These are phyloP conservation scores for Boletus reticuloceps DNA, from an alignment of 768 basidiomycete species.

Conservation along the genomic window DNA sequence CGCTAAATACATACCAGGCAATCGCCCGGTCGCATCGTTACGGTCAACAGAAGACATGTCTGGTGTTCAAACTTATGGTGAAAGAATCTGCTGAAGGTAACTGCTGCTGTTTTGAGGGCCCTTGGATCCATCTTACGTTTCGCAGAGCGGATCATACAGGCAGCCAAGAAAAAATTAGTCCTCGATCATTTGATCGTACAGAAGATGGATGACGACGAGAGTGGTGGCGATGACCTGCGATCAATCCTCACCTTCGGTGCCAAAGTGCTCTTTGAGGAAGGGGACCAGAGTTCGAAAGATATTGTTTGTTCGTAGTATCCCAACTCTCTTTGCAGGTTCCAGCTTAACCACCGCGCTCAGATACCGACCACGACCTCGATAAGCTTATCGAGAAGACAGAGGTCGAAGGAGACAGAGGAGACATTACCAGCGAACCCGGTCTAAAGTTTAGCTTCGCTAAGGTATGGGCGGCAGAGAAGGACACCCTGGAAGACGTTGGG, in stretches of 20 bases:
- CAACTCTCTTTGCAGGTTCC: background rate
- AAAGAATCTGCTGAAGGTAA: constrained; percentile 90
- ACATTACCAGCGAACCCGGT: constrained; percentile 46
- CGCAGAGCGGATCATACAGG: constrained; percentile 85
- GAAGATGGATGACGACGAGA: constrained; percentile 87
- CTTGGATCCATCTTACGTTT: constrained; percentile 2
- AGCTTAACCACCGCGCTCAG: constrained; percentile 34
- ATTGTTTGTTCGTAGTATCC: constrained; percentile 56
- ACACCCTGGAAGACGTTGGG: constrained; percentile 61
- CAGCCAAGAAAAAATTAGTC: constrained; percentile 93
- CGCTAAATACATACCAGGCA: constrained; percentile 52
- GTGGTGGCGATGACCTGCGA: constrained; percentile 74
- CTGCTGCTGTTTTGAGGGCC: constrained; percentile 1
- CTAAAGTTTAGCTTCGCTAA: constrained; percentile 85
- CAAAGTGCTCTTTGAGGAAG: constrained; percentile 75
- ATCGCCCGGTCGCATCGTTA: constrained; percentile 94
- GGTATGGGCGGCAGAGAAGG: constrained; percentile 84
- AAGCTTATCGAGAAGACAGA: constrained; percentile 86
- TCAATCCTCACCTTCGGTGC: constrained; percentile 90
- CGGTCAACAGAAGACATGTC: constrained; percentile 91
- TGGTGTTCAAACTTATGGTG: constrained; percentile 95
- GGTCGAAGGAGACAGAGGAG: constrained; percentile 58
- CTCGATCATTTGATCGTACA: constrained; percentile 95
- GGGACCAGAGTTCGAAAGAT: constrained; percentile 53
- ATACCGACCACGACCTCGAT: constrained; percentile 79